Conservation (phyloP, 148 eudicot species). For the Suaeda aralocaspica region DNA sequence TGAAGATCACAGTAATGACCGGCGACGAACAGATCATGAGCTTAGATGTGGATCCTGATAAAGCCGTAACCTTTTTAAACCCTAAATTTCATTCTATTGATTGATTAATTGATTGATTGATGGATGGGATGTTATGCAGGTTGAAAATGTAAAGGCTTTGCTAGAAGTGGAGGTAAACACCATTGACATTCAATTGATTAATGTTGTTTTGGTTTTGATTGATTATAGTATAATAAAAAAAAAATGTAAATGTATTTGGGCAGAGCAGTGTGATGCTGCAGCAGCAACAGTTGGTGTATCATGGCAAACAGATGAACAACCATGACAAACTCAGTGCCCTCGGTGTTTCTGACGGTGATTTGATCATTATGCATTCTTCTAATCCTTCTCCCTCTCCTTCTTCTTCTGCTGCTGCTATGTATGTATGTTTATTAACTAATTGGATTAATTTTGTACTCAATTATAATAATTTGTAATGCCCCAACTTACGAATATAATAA, state of each 20-base stretch:
- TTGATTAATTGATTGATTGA: too few species aligned
- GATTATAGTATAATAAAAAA: not conserved
- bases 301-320: conserved; percentile 90
- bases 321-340: conserved; percentile 64
- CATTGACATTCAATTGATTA: too few species aligned
- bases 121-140: conserved; percentile 37
- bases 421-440: not conserved
- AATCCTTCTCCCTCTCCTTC: conserved; percentile 34
- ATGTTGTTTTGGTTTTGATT: not conserved
- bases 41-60: conserved; percentile 75
- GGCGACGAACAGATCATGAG: conserved; percentile 71
- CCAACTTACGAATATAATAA: conserved; percentile 7
- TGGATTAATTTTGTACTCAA: too few species aligned
- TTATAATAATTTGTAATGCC: too few species aligned
- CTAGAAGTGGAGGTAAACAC: conserved; percentile 84
- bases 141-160: conserved; percentile 92
- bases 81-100: conserved; percentile 26
- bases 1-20: conserved; percentile 91
- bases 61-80: conserved; percentile 51
- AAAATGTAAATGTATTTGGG: too few species aligned
- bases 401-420: too few species aligned
- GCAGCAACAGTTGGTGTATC: conserved; percentile 73
- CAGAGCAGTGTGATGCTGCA: conserved; percentile 76
- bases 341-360: conserved; percentile 87
- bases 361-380: conserved; percentile 90